phyloP scores from a whole-genome alignment of 768 basidiomycete genomes.

The Tulasnella sp. region DNA sequence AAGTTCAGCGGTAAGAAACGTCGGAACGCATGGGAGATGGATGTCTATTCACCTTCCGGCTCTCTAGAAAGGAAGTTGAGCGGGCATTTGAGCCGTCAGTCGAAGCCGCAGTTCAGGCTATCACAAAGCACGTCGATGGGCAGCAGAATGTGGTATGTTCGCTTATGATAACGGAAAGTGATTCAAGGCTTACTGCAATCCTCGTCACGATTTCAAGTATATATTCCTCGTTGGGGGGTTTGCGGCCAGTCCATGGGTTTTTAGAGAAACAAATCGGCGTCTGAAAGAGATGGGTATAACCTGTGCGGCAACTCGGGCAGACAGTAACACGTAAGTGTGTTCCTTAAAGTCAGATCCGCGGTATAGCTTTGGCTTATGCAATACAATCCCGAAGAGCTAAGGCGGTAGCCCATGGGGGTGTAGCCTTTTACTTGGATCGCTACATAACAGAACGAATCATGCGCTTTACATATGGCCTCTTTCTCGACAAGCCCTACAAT shows the following conservation, averaged over 20 bases:
- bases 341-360: background rate
- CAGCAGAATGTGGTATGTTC: constrained; percentile 32
- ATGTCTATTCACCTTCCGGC: background rate
- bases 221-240: constrained; percentile 81
- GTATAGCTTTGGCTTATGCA: no score
- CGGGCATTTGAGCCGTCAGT: constrained; percentile 45
- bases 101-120: constrained; percentile 38
- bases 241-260: constrained; percentile 77
- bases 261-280: constrained; percentile 66
- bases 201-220: constrained; percentile 45
- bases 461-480: constrained; percentile 76
- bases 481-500: constrained; percentile 73
- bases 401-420: constrained; percentile 77
- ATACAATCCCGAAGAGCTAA: constrained; percentile 73
- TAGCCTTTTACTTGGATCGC: constrained; percentile 81
- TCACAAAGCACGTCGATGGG: constrained; percentile 38
- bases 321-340: constrained; percentile 64
- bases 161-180: background rate
- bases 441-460: constrained; percentile 78
- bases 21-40: background rate
- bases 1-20: background rate
- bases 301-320: constrained; percentile 60
- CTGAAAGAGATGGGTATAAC: constrained; percentile 50
- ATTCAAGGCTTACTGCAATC: constrained; percentile 47
- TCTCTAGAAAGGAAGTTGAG: background rate